Evolutionary conservation across 306 rosid species (phyloP).

Genomic region (Rosa chinensis): DNA sequence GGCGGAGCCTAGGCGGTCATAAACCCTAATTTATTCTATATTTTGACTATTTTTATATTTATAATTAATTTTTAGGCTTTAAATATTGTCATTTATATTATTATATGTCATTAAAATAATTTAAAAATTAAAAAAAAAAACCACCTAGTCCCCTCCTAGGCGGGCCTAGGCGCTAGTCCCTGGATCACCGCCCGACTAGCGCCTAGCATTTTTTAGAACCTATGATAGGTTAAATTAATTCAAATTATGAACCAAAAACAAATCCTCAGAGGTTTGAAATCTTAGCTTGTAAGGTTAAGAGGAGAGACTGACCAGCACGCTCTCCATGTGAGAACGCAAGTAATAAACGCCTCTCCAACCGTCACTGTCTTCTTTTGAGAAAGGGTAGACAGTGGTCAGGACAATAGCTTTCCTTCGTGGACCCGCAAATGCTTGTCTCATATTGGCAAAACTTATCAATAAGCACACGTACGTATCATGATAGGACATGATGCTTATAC

Average conservation of each 20-base stretch:
- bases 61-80: too few relatives aligned
- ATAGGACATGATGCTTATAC: accelerated
- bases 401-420: neutral
- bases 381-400: conserved; percentile 13
- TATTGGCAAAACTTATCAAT: neutral
- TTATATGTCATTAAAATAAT: too few relatives aligned
- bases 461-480: accelerated
- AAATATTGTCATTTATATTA: too few relatives aligned
- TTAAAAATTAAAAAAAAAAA: too few relatives aligned
- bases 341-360: neutral
- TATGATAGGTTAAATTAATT: neutral
- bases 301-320: neutral
- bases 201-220: too few relatives aligned
- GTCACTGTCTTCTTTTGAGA: conserved; percentile 21
- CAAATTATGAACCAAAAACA: neutral
- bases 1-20: too few relatives aligned
- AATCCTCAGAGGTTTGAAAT: neutral
- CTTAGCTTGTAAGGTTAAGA: neutral
- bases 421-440: neutral
- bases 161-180: too few relatives aligned
- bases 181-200: too few relatives aligned
- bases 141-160: too few relatives aligned
- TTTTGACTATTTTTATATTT: too few relatives aligned
- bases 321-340: neutral
- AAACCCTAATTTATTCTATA: too few relatives aligned